Evolutionary conservation across 345 rosid species (phyloP).

Genomic region (Gossypium longicalyx): DNA sequence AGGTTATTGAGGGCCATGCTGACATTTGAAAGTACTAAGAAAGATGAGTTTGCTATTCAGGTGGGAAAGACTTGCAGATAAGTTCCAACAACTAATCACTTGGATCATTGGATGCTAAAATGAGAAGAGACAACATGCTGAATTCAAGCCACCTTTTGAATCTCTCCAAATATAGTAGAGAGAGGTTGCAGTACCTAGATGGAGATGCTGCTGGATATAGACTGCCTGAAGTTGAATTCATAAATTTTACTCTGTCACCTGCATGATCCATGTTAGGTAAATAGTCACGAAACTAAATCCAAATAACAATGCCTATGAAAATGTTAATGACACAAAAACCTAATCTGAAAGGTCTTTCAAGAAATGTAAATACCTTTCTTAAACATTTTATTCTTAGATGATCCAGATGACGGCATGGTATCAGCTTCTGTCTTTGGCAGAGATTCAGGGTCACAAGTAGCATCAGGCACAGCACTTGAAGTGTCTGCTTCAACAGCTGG

Average conservation of each 20-base stretch:
- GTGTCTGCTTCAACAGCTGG: conserved; percentile 47
- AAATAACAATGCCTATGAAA: neutral
- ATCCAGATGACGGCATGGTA: conserved; percentile 42
- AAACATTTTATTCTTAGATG: conserved; percentile 46
- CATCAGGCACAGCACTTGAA: conserved; percentile 46
- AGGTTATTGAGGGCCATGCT: neutral
- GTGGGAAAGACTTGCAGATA: neutral
- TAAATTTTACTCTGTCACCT: conserved; percentile 79
- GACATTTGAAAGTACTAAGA: neutral
- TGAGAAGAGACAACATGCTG: neutral
- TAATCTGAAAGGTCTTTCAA: neutral
- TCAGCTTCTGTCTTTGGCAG: conserved; percentile 54
- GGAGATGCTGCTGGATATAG: conserved; percentile 42
- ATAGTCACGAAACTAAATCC: conserved; percentile 19
- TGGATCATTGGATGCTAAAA: conserved; percentile 6
- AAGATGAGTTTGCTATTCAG: neutral
- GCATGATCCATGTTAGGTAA: conserved; percentile 26
- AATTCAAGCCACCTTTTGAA: conserved; percentile 8
- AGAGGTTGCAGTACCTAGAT: conserved; percentile 49
- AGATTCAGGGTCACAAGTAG: conserved; percentile 52
- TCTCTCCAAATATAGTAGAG: neutral
- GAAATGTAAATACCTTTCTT: conserved; percentile 51
- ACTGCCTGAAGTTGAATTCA: conserved; percentile 41
- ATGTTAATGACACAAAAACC: neutral
- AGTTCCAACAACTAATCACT: neutral